Evolutionary conservation across 306 rosid genomes (phyloP).

Genomic region (Macrotyloma uniflorum): DNA sequence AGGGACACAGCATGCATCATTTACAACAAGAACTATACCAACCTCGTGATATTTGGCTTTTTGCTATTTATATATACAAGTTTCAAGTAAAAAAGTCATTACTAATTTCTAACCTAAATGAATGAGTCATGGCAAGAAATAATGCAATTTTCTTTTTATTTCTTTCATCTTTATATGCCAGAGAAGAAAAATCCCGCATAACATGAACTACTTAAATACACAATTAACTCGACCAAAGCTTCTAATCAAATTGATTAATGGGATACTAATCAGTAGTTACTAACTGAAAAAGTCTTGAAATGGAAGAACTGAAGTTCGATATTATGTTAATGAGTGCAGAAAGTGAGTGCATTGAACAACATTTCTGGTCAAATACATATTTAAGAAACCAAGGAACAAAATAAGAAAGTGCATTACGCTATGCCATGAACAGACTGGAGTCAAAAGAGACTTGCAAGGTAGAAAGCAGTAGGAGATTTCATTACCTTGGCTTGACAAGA

Average conservation of each 20-base stretch:
- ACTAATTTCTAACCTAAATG: too few relatives aligned
- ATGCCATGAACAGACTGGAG: not conserved
- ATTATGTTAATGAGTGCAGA: too few relatives aligned
- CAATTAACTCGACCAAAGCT: not conserved
- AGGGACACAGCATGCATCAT: conserved; percentile 3
- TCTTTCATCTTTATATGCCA: not conserved
- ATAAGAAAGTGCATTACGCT: not conserved
- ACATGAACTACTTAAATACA: not conserved
- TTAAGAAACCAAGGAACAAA: not conserved
- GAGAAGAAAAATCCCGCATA: not conserved
- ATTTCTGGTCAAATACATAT: not conserved
- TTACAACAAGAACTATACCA: too few relatives aligned
- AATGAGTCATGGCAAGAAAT: not conserved
- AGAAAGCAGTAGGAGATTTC: not conserved
- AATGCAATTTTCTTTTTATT: not conserved
- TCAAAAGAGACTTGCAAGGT: not conserved
- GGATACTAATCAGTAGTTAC: conserved; percentile 4
- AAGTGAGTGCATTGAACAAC: conserved; percentile 27
- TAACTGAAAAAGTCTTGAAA: not conserved
- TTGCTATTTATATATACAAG: not conserved
- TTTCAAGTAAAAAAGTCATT: too few relatives aligned
- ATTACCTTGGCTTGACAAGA: conserved; percentile 92
- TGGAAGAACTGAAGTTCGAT: not conserved
- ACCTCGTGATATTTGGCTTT: not conserved
- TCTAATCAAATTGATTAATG: conserved; percentile 11